These are phyloP conservation scores for Apophysomyces trapeziformis DNA, from an alignment of 371 early-diverging fungal genomes.

Conservation along the genomic window DNA sequence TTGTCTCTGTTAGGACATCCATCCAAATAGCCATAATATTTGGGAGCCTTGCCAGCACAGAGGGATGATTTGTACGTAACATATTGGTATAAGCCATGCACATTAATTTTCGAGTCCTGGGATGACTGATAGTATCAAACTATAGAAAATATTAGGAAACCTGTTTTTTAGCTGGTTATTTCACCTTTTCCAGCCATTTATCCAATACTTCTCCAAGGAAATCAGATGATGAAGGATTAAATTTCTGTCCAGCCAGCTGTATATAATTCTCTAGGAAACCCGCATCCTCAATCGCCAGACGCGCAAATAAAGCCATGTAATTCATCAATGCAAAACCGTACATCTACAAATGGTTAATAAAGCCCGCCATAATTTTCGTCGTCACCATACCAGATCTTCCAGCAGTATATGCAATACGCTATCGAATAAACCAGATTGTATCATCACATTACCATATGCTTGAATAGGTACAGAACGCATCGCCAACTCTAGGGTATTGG, in stretches of 20 bases:
- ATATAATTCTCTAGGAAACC: constrained; percentile 52
- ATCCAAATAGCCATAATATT: constrained; percentile 67
- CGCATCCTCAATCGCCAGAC: constrained; percentile 67
- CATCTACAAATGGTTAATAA: constrained; percentile 35
- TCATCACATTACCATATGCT: constrained; percentile 55
- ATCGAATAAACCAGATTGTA: constrained; percentile 58
- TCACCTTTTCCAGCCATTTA: constrained; percentile 73
- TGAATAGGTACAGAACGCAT: constrained; percentile 57
- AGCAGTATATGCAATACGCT: constrained; percentile 58
- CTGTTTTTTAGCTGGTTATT: neutral
- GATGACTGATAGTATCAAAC: constrained; percentile 80
- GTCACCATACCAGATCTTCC: constrained; percentile 53
- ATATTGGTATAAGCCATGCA: constrained; percentile 73
- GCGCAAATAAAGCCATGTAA: constrained; percentile 66
- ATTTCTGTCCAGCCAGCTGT: constrained; percentile 50
- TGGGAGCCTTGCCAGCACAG: constrained; percentile 48
- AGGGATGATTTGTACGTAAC: constrained; percentile 56
- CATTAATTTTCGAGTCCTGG: constrained; percentile 72
- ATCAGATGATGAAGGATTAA: constrained; percentile 36
- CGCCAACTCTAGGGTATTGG: constrained; percentile 64
- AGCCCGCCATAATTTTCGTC: neutral
- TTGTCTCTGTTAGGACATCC: constrained; percentile 67
- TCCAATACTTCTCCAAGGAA: constrained; percentile 57
- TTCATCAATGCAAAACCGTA: constrained; percentile 67
- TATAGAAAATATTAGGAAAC: constrained; percentile 25